Percentiles rank a stretch among this genome's conserved stretches.
Evolutionary conservation across 225 moss, liverwort and hornwort genomes (phyloP).

Genomic region (Marchantia polymorpha): DNA sequence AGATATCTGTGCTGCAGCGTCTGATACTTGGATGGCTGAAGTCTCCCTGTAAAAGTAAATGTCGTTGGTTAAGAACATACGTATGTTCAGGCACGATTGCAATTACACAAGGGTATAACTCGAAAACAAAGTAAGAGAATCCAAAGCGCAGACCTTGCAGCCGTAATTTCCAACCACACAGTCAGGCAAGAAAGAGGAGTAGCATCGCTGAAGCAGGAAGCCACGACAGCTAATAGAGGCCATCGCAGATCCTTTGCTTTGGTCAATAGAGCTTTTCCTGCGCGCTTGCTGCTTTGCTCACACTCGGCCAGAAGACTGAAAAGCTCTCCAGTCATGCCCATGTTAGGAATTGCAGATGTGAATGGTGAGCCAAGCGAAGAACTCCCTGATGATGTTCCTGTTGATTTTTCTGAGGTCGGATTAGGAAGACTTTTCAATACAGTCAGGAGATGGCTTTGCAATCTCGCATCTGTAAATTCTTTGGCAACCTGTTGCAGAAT

Average conservation of each 20-base stretch:
- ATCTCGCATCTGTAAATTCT: slow-evolving; percentile 77
- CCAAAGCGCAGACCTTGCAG: slow-evolving; percentile 51
- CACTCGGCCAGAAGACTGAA: slow-evolving; percentile 85
- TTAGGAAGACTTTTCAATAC: slow-evolving; percentile 73
- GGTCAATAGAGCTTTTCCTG: slow-evolving; percentile 70
- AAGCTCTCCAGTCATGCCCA: slow-evolving; percentile 59
- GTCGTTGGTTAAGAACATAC: neutral
- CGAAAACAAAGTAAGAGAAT: neutral
- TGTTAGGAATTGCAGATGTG: slow-evolving; percentile 31
- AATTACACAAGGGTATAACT: neutral
- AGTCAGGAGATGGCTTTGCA: slow-evolving; percentile 83
- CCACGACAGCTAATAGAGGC: slow-evolving; percentile 89
- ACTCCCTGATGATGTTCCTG: slow-evolving; percentile 32
- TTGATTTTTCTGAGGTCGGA: slow-evolving; percentile 54
- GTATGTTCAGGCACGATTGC: neutral
- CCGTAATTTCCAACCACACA: slow-evolving; percentile 88
- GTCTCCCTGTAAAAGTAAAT: slow-evolving; percentile 53
- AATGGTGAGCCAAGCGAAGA: slow-evolving; percentile 44
- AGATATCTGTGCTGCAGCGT: slow-evolving; percentile 60
- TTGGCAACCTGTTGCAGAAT: slow-evolving; percentile 54
- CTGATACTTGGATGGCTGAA: slow-evolving; percentile 62
- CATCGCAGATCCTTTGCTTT: slow-evolving; percentile 81
- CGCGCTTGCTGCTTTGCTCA: slow-evolving; percentile 58
- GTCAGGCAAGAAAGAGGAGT: slow-evolving; percentile 85
- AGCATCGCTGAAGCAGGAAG: slow-evolving; percentile 80